These are phyloP conservation scores for Calocera viscosa DNA, from an alignment of 768 basidiomycete species.

Conservation along the genomic window DNA sequence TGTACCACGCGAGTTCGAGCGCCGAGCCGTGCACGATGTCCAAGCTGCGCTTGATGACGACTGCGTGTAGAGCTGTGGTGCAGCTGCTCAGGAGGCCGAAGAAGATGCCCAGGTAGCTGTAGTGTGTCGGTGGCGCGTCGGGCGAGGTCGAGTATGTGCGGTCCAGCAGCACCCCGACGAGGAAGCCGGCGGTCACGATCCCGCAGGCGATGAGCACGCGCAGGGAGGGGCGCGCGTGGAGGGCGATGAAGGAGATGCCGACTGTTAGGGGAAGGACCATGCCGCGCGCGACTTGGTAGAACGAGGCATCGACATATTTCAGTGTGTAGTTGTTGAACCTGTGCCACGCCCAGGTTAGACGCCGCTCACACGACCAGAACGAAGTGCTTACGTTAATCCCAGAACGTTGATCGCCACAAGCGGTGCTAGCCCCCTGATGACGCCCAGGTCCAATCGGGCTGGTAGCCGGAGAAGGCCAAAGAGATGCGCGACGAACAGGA, in stretches of 20 bases:
- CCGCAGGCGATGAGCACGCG: slow-evolving; percentile 62
- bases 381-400: slow-evolving; percentile 54
- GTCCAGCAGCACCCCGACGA: slow-evolving; percentile 76
- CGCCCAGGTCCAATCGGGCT: slow-evolving; percentile 47
- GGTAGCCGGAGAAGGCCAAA: slow-evolving; percentile 55
- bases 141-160: slow-evolving; percentile 26
- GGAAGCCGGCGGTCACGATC: slow-evolving; percentile 84
- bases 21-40: slow-evolving; percentile 71
- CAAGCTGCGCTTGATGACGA: slow-evolving; percentile 83
- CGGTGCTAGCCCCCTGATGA: slow-evolving; percentile 60
- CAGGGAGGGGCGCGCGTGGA: slow-evolving; percentile 62
- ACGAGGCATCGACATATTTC: slow-evolving; percentile 88
- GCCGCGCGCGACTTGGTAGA: slow-evolving; percentile 91
- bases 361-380: not conserved
- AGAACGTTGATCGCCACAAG: slow-evolving; percentile 68
- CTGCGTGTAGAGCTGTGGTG: slow-evolving; percentile 83
- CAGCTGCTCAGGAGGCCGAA: slow-evolving; percentile 77
- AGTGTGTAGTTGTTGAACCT: slow-evolving; percentile 84
- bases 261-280: slow-evolving; percentile 91
- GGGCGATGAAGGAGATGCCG: slow-evolving; percentile 64
- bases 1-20: slow-evolving; percentile 81
- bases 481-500: slow-evolving; percentile 54
- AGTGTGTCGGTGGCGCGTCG: slow-evolving; percentile 15
- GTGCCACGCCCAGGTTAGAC: not conserved
- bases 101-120: slow-evolving; percentile 42